Base-by-base conservation (phyloP, 2,329 filamentous ascomycete species). In the Aureobasidium pullulans region DNA sequence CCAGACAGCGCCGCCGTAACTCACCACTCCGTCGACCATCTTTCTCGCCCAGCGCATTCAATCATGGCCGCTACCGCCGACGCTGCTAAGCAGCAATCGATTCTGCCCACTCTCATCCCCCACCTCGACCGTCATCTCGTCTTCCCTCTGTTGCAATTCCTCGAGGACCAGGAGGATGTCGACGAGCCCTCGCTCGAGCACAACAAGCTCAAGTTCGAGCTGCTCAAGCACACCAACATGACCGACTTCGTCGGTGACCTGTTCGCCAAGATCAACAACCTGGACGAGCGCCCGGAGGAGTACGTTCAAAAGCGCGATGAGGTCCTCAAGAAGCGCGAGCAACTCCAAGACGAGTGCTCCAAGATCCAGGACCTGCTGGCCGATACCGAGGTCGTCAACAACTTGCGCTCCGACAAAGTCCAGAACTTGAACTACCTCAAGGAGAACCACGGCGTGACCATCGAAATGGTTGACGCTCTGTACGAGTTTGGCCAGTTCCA, bases 171-270 rank as follows among this genome's bases (percentile, higher is more conserved):
- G 74, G 84, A 88, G 70, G 86, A 86, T 69, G 85, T 87, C 71
- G 87, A 90, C 73, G 87, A 96, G 66, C 69, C 81, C 75, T 76
- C 83, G 59, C 80, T 80, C 69, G 80, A 81, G 69, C 86, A 96
- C 68, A 87, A 87, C 64, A 84, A 88, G 72, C 86, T 91, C 68
- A 96, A 96, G 77, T 96, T 93, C 75, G 87, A 93, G 77, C 85
- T 99, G 61, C 85, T 99, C 67, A 93, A 96, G 79, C 87, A 91
- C 75, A 97, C 94, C 70, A 96, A 97, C 81, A 99, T 99, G 94
- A 94, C 88, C 70, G 94, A 99, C 77, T 99, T 96, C 74, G 90
- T 97, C 58, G 92, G 92, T 71, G 89, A 87, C 70, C 80, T 99
- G 66, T 90, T 96, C 81, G 88, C 89, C 73, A 89, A 96, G 71